Conservation (phyloP, 768 basidiomycete genomes). For the Tylopilus vinaceipallidus region DNA sequence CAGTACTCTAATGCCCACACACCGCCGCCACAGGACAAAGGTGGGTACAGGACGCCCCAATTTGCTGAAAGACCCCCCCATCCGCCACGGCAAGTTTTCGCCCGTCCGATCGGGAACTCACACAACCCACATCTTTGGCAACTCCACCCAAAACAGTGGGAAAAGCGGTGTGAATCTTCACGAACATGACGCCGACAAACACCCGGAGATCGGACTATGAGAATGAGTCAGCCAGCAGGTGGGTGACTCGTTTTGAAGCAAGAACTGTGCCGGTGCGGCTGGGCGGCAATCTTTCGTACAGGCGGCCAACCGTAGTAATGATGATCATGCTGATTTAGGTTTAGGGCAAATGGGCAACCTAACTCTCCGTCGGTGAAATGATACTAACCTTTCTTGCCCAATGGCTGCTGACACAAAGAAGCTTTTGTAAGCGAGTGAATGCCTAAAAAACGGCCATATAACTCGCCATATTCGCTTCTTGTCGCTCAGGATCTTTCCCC, state of each 20-base stretch:
- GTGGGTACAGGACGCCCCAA: too few relatives aligned
- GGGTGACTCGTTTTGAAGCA: background rate
- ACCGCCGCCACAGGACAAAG: too few relatives aligned
- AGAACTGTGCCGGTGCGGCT: background rate
- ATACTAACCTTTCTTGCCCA: background rate
- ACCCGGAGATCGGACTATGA: background rate
- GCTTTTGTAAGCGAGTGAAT: slow-evolving; percentile 18
- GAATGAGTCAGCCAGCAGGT: background rate
- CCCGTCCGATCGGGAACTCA: too few relatives aligned
- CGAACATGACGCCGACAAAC: background rate
- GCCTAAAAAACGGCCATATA: background rate
- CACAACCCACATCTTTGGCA: too few relatives aligned
- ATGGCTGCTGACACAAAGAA: background rate
- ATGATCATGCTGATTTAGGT: too few relatives aligned
- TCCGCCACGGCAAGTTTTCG: too few relatives aligned
- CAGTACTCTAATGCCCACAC: too few relatives aligned
- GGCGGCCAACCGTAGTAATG: too few relatives aligned
- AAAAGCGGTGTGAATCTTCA: background rate
- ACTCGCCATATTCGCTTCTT: slow-evolving; percentile 8
- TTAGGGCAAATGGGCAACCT: background rate
- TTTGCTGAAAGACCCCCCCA: too few relatives aligned
- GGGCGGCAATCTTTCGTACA: background rate
- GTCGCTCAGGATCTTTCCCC: background rate
- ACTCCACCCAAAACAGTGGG: background rate
- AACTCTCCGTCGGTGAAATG: background rate